These are phyloP conservation scores for Ligustrum vulgare DNA, from an alignment of 257 asterid species.

Conservation along the genomic window DNA sequence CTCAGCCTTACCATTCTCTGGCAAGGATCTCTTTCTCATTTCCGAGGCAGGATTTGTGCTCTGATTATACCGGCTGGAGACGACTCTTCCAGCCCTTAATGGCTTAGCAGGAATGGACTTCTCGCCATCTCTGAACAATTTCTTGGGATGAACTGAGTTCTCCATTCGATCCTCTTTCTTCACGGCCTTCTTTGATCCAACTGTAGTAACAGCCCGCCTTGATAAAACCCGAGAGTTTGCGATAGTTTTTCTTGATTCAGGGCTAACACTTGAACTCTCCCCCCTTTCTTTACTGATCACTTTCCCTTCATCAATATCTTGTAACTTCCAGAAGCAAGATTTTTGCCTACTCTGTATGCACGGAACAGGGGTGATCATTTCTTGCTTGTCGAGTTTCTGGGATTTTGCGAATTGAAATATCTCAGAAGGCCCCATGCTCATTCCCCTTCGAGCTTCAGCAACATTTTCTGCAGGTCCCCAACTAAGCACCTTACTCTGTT, in stretches of 20 bases:
- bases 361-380: conserved; percentile 57
- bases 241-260: conserved; percentile 46
- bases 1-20: conserved; percentile 61
- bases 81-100: neutral
- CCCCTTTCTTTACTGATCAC: conserved; percentile 35
- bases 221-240: conserved; percentile 35
- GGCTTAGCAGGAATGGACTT: conserved; percentile 52
- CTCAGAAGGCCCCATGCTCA: conserved; percentile 86
- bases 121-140: conserved; percentile 68
- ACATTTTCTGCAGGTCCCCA: conserved; percentile 71
- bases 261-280: conserved; percentile 49
- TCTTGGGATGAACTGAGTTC: conserved; percentile 77
- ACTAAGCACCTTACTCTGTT: conserved; percentile 72
- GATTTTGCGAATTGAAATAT: conserved; percentile 44
- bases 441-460: conserved; percentile 51
- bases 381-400: conserved; percentile 19
- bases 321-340: conserved; percentile 75
- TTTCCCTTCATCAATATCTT: conserved; percentile 70
- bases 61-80: no score
- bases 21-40: conserved; percentile 45
- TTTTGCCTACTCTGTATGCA: conserved; percentile 54
- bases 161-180: conserved; percentile 57
- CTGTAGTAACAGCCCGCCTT: conserved; percentile 76
- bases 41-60: no score
- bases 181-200: conserved; percentile 51